phyloP scores from a whole-genome alignment of 208 protist species.

The Crithidia bombi region DNA sequence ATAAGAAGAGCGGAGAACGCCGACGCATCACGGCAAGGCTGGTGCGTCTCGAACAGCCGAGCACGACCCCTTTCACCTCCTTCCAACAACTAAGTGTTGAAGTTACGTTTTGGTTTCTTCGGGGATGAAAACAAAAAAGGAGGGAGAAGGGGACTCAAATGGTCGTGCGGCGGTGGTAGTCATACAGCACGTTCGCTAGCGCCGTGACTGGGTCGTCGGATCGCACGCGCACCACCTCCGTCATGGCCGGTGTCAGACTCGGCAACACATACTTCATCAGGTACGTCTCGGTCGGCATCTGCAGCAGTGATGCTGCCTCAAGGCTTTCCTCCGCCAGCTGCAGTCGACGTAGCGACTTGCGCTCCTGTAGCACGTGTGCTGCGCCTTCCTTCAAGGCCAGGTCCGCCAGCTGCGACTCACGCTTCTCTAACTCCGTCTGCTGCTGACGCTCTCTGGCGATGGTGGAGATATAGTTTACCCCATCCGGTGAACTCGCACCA shows the following conservation, averaged over 20 bases:
- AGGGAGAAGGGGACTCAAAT: slow-evolving; percentile 21
- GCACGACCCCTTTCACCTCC: not conserved
- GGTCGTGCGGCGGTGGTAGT: slow-evolving; percentile 64
- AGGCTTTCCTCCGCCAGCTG: slow-evolving; percentile 60
- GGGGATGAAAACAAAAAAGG: slow-evolving; percentile 7
- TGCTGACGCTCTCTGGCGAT: not conserved
- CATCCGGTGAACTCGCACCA: not conserved
- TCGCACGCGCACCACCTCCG: slow-evolving; percentile 86
- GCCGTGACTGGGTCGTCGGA: slow-evolving; percentile 93
- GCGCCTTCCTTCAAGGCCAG: slow-evolving; percentile 33
- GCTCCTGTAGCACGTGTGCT: slow-evolving; percentile 44
- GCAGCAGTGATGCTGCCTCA: slow-evolving; percentile 21
- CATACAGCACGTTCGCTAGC: slow-evolving; percentile 90
- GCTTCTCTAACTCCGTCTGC: slow-evolving; percentile 18
- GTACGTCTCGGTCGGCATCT: slow-evolving; percentile 85
- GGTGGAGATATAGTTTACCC: not conserved
- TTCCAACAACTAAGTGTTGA: too few species aligned
- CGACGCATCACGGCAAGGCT: too few species aligned
- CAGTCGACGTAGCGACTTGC: slow-evolving; percentile 56
- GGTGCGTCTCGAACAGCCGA: too few species aligned
- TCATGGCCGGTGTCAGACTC: slow-evolving; percentile 88
- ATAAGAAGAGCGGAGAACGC: too few species aligned
- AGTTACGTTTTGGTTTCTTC: not conserved
- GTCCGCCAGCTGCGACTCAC: slow-evolving; percentile 24
- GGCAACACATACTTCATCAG: slow-evolving; percentile 95